These are phyloP conservation scores for Clarireedia paspali DNA, from an alignment of 2,329 filamentous ascomycete species.

Conservation along the genomic window DNA sequence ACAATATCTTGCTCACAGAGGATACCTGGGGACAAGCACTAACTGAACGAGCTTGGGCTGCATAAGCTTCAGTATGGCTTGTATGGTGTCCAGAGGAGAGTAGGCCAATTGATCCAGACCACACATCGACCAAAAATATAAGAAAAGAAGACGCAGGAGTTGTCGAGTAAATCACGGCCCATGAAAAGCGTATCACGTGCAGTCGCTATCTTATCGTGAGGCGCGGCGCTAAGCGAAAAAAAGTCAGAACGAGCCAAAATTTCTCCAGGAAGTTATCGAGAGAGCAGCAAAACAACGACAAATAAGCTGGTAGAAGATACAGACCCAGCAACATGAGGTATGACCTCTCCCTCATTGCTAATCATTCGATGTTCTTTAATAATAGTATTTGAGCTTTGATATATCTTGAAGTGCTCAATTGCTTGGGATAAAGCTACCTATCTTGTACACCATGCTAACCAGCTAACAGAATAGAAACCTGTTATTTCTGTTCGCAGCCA, in stretches of 20 bases:
- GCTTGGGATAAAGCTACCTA: neutral
- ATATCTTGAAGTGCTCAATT: neutral
- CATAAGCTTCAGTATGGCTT: too few relatives aligned
- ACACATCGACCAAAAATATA: neutral
- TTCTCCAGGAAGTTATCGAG: conserved; percentile 3
- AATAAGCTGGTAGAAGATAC: conserved; percentile 1
- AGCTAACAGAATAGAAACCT: conserved; percentile 10
- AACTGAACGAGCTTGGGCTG: too few relatives aligned
- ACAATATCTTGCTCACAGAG: conserved; percentile 1
- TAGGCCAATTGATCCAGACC: too few relatives aligned
- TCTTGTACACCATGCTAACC: neutral
- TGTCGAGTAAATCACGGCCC: neutral
- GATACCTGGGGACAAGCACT: neutral
- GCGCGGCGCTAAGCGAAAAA: conserved; percentile 8
- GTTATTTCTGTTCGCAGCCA: conserved; percentile 62
- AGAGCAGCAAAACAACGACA: conserved; percentile 5
- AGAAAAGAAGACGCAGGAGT: neutral
- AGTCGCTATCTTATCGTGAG: conserved; percentile 7
- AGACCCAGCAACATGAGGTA: conserved; percentile 10
- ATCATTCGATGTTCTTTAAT: too few relatives aligned
- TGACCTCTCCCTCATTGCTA: neutral
- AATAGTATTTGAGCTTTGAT: neutral
- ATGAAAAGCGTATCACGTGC: conserved; percentile 2
- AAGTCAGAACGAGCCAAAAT: conserved; percentile 9
- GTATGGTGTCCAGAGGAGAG: too few relatives aligned